Base-by-base conservation (phyloP, 176 grass and related monocot species). In the Oryza longistaminata region DNA sequence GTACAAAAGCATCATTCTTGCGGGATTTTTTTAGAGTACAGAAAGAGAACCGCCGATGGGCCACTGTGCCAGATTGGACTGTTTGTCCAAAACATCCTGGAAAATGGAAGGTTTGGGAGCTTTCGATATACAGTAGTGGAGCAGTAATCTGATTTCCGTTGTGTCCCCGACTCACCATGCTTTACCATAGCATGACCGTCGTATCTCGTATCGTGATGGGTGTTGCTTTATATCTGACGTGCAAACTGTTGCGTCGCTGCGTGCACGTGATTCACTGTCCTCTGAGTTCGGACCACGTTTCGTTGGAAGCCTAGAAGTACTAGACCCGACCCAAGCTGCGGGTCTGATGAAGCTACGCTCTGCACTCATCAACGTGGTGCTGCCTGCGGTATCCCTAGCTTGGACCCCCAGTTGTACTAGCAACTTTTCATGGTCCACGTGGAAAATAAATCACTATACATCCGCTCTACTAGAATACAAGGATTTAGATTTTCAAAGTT, bases 261-360 rank as follows among this genome's bases (percentile, higher is more conserved):
- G 45, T 43, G 67, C 66, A 80, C 73, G 69, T 61, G 87, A 74
- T 61, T 22, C 75, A 44, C 75, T 45, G 35, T 46, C 52, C 52
- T 31, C 46, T 46, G 24, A 37, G 72, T 55, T 58, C 70, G 11
- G 42, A 70, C 35, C 70, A 84, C 58, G 52, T 55, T 7, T 55
- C 52, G 52, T 55, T 55, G 52, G 52, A 55, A 55, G 52, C 52
- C 52, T 55, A 55, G 16, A 55, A 55, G 52, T 55, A 55, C 52
- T 55, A 55, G 52, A 19, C 14, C 52, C 16, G 5, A 55, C 52
- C 52, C 52, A 55, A 37, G 31, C 80, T 21, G 17, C 46, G 69
- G 29, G 15, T 14, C 29, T 40, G 52, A 19, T 4, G 55, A 39
- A 33, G 33, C 67, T 39, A 13, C 21, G 14, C 73, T 6, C 77